Evolutionary conservation across 208 protist genomes (phyloP), one percentile per base, ranked within the genome.

Genomic region (Borovskyia barvae): DNA sequence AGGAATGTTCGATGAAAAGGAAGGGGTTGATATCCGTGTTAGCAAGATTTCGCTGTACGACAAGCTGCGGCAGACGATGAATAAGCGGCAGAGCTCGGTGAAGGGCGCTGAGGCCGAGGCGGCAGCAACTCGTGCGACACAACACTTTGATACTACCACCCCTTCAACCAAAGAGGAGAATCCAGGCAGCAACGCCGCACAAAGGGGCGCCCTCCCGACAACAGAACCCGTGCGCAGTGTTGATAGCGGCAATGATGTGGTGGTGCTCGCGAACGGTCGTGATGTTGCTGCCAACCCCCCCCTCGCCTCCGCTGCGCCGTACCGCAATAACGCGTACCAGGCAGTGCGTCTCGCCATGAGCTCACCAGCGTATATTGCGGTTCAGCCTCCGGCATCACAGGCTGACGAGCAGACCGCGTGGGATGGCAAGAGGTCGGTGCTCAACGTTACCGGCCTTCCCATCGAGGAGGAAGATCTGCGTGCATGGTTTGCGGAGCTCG

Each of bases 321-420:
- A 82, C 54, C 80, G 85, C 62, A 92, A 51, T 54, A 83, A 85
- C 63, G 77, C 75, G 2, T 92, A 92, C 60, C 85, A 92, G 60
- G 73, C 75, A 4, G 72, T 87, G 35, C 85, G 85, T 12, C 67
- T 92, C 15, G 75, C 70, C 9, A 75, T 80, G 67, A 82, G 52
- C 50, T 73, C 75, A 24, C 75, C 80, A 5, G 61, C 69, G 22
- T 67, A 65, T 47, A 72, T 72, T 30, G 70, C 63, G 8, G 42
- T 30, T 24, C 55, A 24, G 53, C 42, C 28, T 47, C 63, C 62
- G 17, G 17, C 49, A 0, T 58, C 60, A 22, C 2, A 36, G 49
- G 45, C 40, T 11, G 30, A 28, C 4, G n/a, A 25, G 15, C 43
- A 46, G 43, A 48, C 46, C 11, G 42, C 46, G 6, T 41, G 64